A percentile compares a stretch with the other conserved stretches of the same genome.
Conservation (phyloP, 2,329 filamentous ascomycete genomes). For the Neopestalotiopsis clavispora region DNA sequence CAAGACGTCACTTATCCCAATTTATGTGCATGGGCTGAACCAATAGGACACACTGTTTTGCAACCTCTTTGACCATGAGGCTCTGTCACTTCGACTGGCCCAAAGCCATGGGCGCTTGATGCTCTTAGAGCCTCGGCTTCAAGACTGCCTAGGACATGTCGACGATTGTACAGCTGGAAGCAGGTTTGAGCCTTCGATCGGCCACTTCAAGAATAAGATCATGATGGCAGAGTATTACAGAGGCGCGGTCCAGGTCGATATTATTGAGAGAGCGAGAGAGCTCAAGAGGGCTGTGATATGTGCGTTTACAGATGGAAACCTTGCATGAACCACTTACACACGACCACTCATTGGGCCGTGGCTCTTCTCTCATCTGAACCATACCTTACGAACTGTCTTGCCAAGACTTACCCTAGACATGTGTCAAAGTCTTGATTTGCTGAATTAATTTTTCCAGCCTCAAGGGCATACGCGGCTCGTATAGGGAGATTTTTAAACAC, state of each 20-base stretch:
- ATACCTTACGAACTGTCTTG: background rate
- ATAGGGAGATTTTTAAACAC: background rate
- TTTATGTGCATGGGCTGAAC: background rate
- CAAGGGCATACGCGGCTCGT: conserved; percentile 5
- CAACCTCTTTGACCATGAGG: background rate
- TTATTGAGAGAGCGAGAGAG: background rate
- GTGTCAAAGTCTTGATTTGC: background rate
- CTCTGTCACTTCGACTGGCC: background rate
- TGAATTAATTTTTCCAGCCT: background rate
- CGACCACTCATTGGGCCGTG: background rate
- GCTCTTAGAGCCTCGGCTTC: background rate
- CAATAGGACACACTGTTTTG: background rate
- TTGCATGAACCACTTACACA: background rate
- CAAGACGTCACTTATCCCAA: background rate
- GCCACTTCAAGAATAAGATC: background rate
- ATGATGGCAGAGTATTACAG: background rate
- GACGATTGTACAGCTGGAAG: background rate
- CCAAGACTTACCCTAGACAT: background rate
- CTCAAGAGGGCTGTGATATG: background rate
- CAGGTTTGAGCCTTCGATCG: background rate
- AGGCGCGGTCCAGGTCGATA: background rate
- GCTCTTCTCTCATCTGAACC: background rate
- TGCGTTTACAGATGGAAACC: background rate
- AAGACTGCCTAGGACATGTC: background rate
- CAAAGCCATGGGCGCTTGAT: background rate